Evolutionary conservation across 805 yeast species (phyloP), one percentile per base, ranked within the genome.

Genomic region (Barnettozyma sp.): DNA sequence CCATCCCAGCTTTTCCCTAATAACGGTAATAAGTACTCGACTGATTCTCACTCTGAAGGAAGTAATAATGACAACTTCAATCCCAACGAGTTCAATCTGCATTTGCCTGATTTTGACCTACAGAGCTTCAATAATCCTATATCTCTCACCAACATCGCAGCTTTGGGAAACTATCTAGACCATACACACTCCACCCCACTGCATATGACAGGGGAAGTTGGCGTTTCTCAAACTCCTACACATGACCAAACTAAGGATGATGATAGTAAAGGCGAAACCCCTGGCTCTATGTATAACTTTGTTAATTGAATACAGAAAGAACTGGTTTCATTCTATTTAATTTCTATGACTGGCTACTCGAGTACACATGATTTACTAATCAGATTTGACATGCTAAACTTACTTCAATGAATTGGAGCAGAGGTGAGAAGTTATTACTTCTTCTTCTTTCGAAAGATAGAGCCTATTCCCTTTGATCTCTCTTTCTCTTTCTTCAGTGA

Each of bases 401-500:
- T n/a, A n/a, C n/a, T n/a, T n/a, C n/a, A n/a, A n/a, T n/a, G n/a
- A n/a, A n/a, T n/a, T n/a, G n/a, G n/a, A n/a, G n/a, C n/a, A n/a
- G n/a, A n/a, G n/a, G n/a, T n/a, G n/a, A n/a, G 7, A 25, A 14
- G 17, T 5, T 13, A 14, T 25, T 16, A 25, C 7, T n/a, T 26
- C 18, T 38, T 38, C 20, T 25, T 33, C 13, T 26, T 41, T 26
- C 42, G 38, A 21, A 35, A 35, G 13, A 35, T 29, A 11, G 40
- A 36, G n/a, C 33, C 35, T 14, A 36, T 34, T 30, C 42, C 29
- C 30, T 39, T 45, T 31, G 48, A 45, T 26, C 37, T 44, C 9
- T 48, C 42, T 22, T 46, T 43, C 32, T 57, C 59, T 41, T 58
- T 59, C 44, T 60, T 61, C 34, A 62, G 48, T 33, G 50, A 49